Conservation (phyloP, 805 yeast genomes). For the Pichia thaimueangensis region DNA sequence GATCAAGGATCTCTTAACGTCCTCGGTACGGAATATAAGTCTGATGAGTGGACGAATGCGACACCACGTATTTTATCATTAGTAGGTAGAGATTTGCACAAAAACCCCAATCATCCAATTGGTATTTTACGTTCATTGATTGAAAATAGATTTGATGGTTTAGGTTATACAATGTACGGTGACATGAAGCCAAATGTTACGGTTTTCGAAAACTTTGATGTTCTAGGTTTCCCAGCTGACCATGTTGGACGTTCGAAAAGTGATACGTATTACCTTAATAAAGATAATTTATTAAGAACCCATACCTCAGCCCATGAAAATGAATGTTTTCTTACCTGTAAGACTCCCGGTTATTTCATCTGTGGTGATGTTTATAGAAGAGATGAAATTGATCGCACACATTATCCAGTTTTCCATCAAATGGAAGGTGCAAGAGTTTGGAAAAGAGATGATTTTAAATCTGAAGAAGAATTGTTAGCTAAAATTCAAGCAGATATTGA, state of each 20-base stretch:
- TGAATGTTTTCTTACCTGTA: constrained; percentile 63
- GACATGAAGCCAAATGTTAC: constrained; percentile 80
- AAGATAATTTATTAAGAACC: constrained; percentile 67
- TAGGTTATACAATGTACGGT: constrained; percentile 74
- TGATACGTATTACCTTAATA: constrained; percentile 87
- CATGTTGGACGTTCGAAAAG: constrained; percentile 92
- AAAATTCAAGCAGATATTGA: constrained; percentile 54
- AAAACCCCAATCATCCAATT: constrained; percentile 74
- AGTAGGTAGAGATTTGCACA: constrained; percentile 69
- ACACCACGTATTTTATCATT: constrained; percentile 65
- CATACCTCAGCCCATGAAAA: constrained; percentile 97
- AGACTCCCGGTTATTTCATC: constrained; percentile 83
- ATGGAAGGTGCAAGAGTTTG: constrained; percentile 94
- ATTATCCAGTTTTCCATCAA: constrained; percentile 96
- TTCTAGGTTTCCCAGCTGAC: constrained; percentile 81
- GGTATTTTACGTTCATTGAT: constrained; percentile 76
- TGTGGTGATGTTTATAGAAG: constrained; percentile 94
- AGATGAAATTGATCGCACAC: constrained; percentile 93
- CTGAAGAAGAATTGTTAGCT: constrained; percentile 29
- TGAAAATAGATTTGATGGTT: constrained; percentile 55
- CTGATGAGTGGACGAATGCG: constrained; percentile 82
- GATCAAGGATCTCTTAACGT: constrained; percentile 26
- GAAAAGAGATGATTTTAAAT: constrained; percentile 43
- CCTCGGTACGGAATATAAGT: constrained; percentile 44
- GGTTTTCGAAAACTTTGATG: constrained; percentile 81